phyloP scores from a whole-genome alignment of 208 protist species.

The Trypanosoma avium region DNA sequence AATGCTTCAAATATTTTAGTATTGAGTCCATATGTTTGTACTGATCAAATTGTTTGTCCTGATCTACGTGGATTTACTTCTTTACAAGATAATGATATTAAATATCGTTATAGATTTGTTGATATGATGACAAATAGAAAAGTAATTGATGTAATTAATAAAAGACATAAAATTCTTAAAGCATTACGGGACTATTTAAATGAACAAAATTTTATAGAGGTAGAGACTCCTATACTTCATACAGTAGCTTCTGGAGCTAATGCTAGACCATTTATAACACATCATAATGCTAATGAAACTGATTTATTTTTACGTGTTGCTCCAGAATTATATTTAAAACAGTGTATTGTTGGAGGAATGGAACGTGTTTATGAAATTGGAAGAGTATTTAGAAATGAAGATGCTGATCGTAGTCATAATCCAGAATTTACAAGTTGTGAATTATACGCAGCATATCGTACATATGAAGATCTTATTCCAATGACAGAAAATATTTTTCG shows the following conservation, averaged over 20 bases:
- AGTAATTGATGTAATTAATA: slow-evolving; percentile 47
- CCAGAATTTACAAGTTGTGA: slow-evolving; percentile 96
- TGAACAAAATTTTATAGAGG: slow-evolving; percentile 81
- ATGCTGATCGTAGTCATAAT: slow-evolving; percentile 93
- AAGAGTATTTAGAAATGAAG: slow-evolving; percentile 94
- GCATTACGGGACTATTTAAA: slow-evolving; percentile 79
- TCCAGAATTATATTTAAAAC: slow-evolving; percentile 94
- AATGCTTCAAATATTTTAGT: slow-evolving; percentile 52
- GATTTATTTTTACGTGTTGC: slow-evolving; percentile 90
- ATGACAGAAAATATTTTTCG: slow-evolving; percentile 94
- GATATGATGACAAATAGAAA: slow-evolving; percentile 84
- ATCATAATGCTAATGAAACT: slow-evolving; percentile 86
- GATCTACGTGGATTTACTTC: slow-evolving; percentile 66
- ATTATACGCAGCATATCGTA: slow-evolving; percentile 93
- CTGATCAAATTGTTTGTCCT: slow-evolving; percentile 80
- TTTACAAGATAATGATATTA: slow-evolving; percentile 72
- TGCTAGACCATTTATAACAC: slow-evolving; percentile 91
- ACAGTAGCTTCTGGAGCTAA: slow-evolving; percentile 87
- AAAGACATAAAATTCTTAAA: slow-evolving; percentile 60
- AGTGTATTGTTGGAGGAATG: slow-evolving; percentile 94
- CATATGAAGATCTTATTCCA: slow-evolving; percentile 93
- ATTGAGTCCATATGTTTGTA: slow-evolving; percentile 81
- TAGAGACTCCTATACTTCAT: slow-evolving; percentile 95
- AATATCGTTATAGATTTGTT: slow-evolving; percentile 87
- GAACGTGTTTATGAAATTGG: slow-evolving; percentile 96